Evolutionary conservation across 805 yeast species (phyloP), one percentile per base, ranked within the genome.

Genomic region (Metschnikowia vanudenii): DNA sequence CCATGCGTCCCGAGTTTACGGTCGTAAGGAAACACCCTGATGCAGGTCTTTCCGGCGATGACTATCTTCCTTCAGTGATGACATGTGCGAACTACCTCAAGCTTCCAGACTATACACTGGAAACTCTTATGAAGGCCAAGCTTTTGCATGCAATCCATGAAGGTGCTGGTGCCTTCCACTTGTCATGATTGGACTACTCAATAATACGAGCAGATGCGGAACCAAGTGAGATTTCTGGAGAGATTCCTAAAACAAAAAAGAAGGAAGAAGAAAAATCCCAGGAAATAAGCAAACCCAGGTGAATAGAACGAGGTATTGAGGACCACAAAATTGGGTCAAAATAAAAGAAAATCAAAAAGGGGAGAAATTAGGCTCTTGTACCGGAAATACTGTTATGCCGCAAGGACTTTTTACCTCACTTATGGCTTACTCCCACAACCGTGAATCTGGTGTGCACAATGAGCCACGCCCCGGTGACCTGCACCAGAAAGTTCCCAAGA

Each of bases 51-150:
- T 65, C 68, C 11, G 77, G 87, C 4, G 96, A 92, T 64, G 89
- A 83, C 50, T 90, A 85, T 59, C 72, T 94, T 46, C 98, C 99
- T 1, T 88, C 96, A 67, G 99, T 94, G 2, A 92, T 92, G 99
- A 92, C 99, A 0, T 92, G 99, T 71, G 97, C 96, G 3, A 92
- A 92, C 62, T 94, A 92, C 61, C 73, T 92, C 54, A 92, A 92
- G 63, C 69, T 94, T 17, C 98, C 99, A 4, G 79, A 85, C 52
- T 94, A 92, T 61, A 76, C 88, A 3, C 69, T 78, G 30, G 76
- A 74, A 48, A 81, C 74, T 14, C 65, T 87, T 1, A 75, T 94
- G 84, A 69, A 63, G 41, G 61, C 71, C 28, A 72, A 85, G 43
- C 65, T 94, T 7, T 41, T 65, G 11, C 85, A 80, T 49, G 97